A percentile compares a stretch with the other conserved stretches of the same genome.
phyloP scores from a whole-genome alignment of 1,284 basidiomycete genomes.

The Tilletia indica region DNA sequence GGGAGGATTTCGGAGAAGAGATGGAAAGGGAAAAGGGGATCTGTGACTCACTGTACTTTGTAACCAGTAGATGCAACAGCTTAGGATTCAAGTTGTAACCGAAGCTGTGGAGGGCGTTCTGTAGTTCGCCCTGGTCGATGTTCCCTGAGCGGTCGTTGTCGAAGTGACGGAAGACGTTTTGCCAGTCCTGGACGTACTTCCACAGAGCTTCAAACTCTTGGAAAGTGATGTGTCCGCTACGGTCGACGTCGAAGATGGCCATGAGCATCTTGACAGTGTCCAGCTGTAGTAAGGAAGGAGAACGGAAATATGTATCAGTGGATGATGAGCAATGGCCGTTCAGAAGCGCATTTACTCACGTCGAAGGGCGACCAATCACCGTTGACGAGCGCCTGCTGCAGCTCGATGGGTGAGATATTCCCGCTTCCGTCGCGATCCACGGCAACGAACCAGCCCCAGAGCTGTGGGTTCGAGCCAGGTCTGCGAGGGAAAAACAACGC shows the following conservation, averaged over 20 bases:
- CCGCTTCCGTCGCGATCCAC: conserved; percentile 43
- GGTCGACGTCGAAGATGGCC: conserved; percentile 46
- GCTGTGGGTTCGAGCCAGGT: conserved; percentile 44
- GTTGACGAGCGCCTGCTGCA: conserved; percentile 47
- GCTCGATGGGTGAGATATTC: conserved; percentile 40
- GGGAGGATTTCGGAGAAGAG: not conserved
- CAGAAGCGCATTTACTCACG: not conserved
- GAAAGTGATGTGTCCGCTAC: conserved; percentile 45
- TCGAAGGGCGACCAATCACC: conserved; percentile 49
- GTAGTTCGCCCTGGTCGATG: conserved; percentile 95
- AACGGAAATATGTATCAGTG: not conserved
- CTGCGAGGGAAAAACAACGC: not conserved
- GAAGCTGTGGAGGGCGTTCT: conserved; percentile 40
- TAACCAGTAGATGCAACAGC: conserved; percentile 38
- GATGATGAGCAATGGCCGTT: not conserved
- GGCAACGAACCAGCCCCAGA: conserved; percentile 49
- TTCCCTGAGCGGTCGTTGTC: conserved; percentile 97
- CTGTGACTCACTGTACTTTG: conserved; percentile 46
- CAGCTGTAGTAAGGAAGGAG: not conserved
- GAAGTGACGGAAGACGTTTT: conserved; percentile 58
- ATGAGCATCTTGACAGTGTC: conserved; percentile 52
- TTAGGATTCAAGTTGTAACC: conserved; percentile 43
- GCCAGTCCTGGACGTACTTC: conserved; percentile 51
- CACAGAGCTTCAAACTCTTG: conserved; percentile 31
- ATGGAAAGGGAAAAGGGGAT: not conserved